Evolutionary conservation across 108 stramenopile genomes (phyloP).

Genomic region (Cyclotella cryptica): DNA sequence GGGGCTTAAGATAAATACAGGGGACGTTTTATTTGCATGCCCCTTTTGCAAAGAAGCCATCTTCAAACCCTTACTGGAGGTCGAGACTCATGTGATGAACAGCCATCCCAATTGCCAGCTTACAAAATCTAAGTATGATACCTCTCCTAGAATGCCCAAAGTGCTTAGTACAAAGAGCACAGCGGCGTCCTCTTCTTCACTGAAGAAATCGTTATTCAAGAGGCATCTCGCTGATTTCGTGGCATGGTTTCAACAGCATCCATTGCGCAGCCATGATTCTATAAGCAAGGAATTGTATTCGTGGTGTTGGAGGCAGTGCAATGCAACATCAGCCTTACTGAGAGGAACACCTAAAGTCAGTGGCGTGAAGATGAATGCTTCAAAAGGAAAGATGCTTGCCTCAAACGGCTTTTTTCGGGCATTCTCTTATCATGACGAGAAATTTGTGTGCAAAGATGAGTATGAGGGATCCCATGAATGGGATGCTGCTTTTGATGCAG

Average conservation of each 20-base stretch:
- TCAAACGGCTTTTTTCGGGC: conserved; percentile 35
- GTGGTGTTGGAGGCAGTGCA: conserved; percentile 47
- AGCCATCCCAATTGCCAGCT: conserved; percentile 6
- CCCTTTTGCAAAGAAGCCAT: not conserved
- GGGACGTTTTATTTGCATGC: conserved; percentile 8
- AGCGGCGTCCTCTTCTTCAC: conserved; percentile 1
- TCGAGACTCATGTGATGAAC: conserved; percentile 9
- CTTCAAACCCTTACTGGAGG: not conserved
- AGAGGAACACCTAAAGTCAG: conserved; percentile 35
- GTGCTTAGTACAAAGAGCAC: not conserved
- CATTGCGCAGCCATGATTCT: conserved; percentile 9
- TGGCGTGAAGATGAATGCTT: conserved; percentile 38
- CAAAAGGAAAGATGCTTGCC: conserved; percentile 34
- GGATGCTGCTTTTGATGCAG: conserved; percentile 22
- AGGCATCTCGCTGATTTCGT: conserved; percentile 19
- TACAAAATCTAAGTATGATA: conserved; percentile 1
- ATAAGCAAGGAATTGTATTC: conserved; percentile 32
- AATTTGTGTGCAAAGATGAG: conserved; percentile 38
- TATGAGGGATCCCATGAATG: conserved; percentile 40
- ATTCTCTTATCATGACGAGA: conserved; percentile 43
- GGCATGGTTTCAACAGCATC: conserved; percentile 24
- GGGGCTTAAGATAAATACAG: conserved; percentile 3
- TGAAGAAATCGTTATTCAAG: conserved; percentile 25
- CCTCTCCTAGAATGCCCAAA: not conserved
- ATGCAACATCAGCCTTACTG: conserved; percentile 39